phyloP scores from a whole-genome alignment of 1,284 basidiomycete species.

The Boletus putidus region DNA sequence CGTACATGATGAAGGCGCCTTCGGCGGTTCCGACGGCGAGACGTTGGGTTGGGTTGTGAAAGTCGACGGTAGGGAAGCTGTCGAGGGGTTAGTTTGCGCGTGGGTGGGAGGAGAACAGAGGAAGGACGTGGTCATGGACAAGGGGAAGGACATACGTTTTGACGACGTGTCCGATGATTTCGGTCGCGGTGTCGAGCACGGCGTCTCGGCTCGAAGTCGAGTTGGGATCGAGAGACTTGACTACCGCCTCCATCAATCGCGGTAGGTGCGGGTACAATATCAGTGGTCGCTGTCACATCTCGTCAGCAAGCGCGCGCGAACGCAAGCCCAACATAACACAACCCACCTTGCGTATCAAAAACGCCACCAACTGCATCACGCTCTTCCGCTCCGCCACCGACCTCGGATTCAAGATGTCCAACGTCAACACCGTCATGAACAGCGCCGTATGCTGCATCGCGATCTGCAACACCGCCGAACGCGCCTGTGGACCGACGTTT shows the following conservation, averaged over 20 bases:
- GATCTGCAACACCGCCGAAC: conserved; percentile 82
- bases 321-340: not conserved
- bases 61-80: conserved; percentile 91
- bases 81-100: not conserved
- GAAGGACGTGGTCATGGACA: not conserved
- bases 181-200: conserved; percentile 87
- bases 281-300: conserved; percentile 66
- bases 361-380: conserved; percentile 92
- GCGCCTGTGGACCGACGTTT: conserved; percentile 67
- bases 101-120: not conserved
- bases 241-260: conserved; percentile 89
- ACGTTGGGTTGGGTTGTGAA: conserved; percentile 82
- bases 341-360: conserved; percentile 84
- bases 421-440: conserved; percentile 92
- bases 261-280: conserved; percentile 87
- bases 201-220: conserved; percentile 81
- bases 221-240: conserved; percentile 95
- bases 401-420: conserved; percentile 86
- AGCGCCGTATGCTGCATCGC: conserved; percentile 83
- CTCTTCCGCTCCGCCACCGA: conserved; percentile 80
- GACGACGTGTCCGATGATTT: conserved; percentile 89
- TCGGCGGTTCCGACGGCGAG: conserved; percentile 94
- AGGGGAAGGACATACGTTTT: conserved; percentile 47
- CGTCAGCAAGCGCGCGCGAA: not conserved
- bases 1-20: conserved; percentile 93